Conservation (phyloP, 1,284 basidiomycete species). For the Ceratobasidium papillatum region DNA sequence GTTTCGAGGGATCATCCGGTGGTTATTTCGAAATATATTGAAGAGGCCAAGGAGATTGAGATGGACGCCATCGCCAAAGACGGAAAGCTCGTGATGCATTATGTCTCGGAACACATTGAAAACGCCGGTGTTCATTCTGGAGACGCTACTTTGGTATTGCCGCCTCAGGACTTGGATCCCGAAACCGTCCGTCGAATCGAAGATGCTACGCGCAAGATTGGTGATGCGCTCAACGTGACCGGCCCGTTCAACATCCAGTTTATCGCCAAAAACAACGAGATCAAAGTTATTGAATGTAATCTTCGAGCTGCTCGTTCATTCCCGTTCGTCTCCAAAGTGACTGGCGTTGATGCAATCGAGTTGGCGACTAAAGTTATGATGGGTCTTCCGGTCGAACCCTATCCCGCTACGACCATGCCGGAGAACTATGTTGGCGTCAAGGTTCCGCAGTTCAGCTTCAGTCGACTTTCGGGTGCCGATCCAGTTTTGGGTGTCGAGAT, state of each 20-base stretch:
- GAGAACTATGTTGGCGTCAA: conserved; percentile 97
- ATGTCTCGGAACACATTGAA: conserved; percentile 99
- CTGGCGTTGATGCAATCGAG: conserved; percentile 96
- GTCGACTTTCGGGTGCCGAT: conserved; percentile 93
- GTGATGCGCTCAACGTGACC: conserved; percentile 96
- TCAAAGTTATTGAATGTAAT: conserved; percentile 99
- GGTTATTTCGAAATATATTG: conserved; percentile 99
- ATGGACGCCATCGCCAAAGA: conserved; percentile 99
- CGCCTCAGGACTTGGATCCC: conserved; percentile 97
- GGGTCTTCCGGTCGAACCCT: conserved; percentile 85
- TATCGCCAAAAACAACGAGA: conserved; percentile 99
- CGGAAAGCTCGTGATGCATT: conserved; percentile 99
- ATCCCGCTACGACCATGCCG: conserved; percentile 88
- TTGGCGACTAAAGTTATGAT: conserved; percentile 99
- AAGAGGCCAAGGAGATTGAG: conserved; percentile 99
- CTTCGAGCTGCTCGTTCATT: conserved; percentile 97
- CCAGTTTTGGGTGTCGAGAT: conserved; percentile 99
- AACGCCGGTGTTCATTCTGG: conserved; percentile 98
- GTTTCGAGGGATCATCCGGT: conserved; percentile 98
- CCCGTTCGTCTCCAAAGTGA: conserved; percentile 99
- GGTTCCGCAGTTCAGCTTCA: conserved; percentile 98
- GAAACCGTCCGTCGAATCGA: conserved; percentile 96
- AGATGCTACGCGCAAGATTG: conserved; percentile 96
- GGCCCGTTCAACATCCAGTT: conserved; percentile 99
- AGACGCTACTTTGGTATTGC: conserved; percentile 97